These are phyloP conservation scores for Carpinus fangiana DNA, from an alignment of 306 rosid genomes.

Conservation along the genomic window DNA sequence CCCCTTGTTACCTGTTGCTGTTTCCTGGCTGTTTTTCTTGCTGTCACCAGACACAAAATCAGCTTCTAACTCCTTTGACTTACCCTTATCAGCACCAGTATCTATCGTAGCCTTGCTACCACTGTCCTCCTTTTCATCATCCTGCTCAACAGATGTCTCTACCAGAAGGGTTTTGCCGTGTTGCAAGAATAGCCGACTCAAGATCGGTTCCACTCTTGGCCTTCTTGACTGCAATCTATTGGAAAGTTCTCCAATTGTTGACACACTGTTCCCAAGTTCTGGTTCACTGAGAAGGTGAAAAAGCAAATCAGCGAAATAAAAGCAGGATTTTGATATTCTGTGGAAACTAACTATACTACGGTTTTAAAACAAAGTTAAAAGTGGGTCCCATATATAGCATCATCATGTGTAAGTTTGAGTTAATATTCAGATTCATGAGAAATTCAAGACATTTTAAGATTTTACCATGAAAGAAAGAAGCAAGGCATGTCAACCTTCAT, in stretches of 20 bases:
- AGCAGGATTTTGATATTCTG: background rate
- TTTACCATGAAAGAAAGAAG: background rate
- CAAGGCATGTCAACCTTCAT: background rate
- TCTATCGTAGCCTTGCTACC: background rate
- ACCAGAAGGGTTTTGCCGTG: background rate
- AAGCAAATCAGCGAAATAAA: background rate
- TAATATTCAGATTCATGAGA: background rate
- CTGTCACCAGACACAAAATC: background rate
- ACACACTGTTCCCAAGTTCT: background rate
- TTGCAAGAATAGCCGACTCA: too few relatives aligned
- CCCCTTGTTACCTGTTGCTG: background rate
- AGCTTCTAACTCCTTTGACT: conserved; percentile 6
- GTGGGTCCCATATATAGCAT: too few relatives aligned
- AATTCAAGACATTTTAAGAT: background rate
- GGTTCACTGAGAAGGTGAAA: background rate
- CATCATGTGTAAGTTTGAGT: background rate
- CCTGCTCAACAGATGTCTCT: background rate
- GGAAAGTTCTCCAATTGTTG: conserved; percentile 4
- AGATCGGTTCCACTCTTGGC: too few relatives aligned
- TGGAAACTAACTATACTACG: too few relatives aligned
- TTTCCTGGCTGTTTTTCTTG: background rate
- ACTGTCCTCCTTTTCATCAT: background rate
- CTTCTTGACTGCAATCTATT: conserved; percentile 17
- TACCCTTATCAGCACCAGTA: background rate
- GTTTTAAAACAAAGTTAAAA: too few relatives aligned